Evolutionary conservation across 768 basidiomycete species (phyloP).

Genomic region (Leccinum boreale): DNA sequence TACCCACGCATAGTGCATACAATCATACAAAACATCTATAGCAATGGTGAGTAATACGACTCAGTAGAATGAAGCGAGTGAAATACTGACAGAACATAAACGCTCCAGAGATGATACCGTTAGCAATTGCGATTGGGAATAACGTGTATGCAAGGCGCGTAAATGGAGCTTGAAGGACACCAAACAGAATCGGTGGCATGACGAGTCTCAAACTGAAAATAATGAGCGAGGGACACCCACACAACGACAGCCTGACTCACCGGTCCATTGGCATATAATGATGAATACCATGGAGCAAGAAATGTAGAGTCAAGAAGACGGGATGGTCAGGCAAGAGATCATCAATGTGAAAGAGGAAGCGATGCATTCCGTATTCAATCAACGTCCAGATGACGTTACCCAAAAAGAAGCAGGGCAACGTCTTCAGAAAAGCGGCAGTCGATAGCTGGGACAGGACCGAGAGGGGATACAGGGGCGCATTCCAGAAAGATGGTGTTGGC

Average conservation of each 20-base stretch:
- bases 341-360: conserved; percentile 98
- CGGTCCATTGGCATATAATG: conserved; percentile 97
- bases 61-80: not conserved
- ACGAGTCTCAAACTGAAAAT: conserved; percentile 76
- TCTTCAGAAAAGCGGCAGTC: conserved; percentile 47
- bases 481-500: conserved; percentile 61
- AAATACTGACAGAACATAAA: conserved; percentile 64
- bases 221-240: conserved; percentile 1
- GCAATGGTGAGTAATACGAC: conserved; percentile 3
- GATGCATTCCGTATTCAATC: conserved; percentile 89
- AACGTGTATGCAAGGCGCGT: conserved; percentile 77
- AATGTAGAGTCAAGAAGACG: conserved; percentile 80
- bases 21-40: conserved; percentile 78
- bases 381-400: conserved; percentile 94
- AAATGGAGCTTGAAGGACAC: conserved; percentile 75
- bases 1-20: conserved; percentile 87
- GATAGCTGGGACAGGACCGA: conserved; percentile 47
- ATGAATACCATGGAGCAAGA: conserved; percentile 92
- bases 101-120: conserved; percentile 85
- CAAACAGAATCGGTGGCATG: conserved; percentile 92
- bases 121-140: conserved; percentile 83
- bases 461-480: conserved; percentile 54
- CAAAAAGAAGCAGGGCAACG: conserved; percentile 65
- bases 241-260: conserved; percentile 37
- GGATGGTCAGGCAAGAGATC: conserved; percentile 79